Base-by-base conservation (phyloP, 1,284 basidiomycete genomes). In the Pseudozyma sp. region DNA sequence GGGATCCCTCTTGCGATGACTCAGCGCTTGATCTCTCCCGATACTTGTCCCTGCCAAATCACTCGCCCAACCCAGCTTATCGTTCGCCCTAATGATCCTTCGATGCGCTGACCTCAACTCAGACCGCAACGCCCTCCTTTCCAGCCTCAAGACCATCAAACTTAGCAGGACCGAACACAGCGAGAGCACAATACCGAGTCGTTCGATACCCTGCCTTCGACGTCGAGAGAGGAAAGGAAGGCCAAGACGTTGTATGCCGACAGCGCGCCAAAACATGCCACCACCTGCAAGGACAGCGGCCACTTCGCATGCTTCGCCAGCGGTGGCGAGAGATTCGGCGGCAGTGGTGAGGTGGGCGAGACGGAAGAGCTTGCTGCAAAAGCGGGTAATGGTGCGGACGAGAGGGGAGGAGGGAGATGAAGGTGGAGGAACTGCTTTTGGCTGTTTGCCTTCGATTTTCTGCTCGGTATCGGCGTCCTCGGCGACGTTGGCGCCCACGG, bases 261-360 rank as follows among this genome's bases (percentile, higher is more conserved):
- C 67, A 0, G 72, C 74, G 6, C 67, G 63, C 79, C 79, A 80
- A 31, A 80, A 78, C 49, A 80, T 70, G 6, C 79, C 77, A 0
- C 69, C 64, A 9, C 79, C 79, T 1, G 66, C 62, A 1, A 78
- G 40, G 10, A 78, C 76, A 8, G 79, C 77, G 1, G 67, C 58
- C 12, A 76, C 72, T 57, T 80, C 79, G 62, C 69, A 80, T 9
- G 68, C 72, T 47, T 80, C 79, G 39, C 73, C 79, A 12, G 73
- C 14, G 1, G 62, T 66, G 1, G 58, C 58, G 1, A 74, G 51
- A 7, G 62, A 48, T 16, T 74, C 71, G 10, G 62, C 40, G 3
- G 52, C 52, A 5, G 48, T 19, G 13, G 47, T 38, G 35, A 74
- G 51, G 21, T 64, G 56, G 2, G 65, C 50, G 11, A 42, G 43